Percentiles rank a stretch among this genome's conserved stretches.
Evolutionary conservation across 164 flowering plant genomes (phyloP).

Genomic region (Cinnamomum chago): DNA sequence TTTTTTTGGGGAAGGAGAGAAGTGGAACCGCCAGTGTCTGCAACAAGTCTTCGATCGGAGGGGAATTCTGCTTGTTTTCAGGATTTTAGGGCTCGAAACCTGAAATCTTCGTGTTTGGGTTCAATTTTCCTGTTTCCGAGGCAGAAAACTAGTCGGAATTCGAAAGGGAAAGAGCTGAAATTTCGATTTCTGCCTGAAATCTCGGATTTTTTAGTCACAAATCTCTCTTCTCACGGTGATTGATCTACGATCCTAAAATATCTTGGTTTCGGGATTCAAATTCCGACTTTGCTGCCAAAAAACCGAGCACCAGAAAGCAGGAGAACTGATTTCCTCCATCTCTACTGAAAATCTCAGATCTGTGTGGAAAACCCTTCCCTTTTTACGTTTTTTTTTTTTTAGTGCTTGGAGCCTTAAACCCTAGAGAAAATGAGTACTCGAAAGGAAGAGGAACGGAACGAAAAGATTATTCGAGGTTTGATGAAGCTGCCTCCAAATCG

Average conservation of each 20-base stretch:
- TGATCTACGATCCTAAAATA: not conserved
- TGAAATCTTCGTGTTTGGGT: not conserved
- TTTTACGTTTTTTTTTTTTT: not conserved
- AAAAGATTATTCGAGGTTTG: conserved; percentile 87
- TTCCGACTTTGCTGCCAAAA: not conserved
- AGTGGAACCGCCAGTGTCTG: not conserved
- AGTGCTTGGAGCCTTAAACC: not conserved
- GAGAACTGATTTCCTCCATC: not conserved
- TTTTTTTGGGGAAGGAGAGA: not conserved
- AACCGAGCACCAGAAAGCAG: not conserved
- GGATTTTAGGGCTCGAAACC: not conserved
- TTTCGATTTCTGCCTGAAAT: not conserved
- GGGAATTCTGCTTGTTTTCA: not conserved
- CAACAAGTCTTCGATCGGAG: not conserved
- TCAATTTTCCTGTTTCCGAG: not conserved
- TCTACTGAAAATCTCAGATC: not conserved
- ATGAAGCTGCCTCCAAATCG: conserved; percentile 98
- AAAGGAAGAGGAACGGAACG: conserved; percentile 82
- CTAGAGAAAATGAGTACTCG: conserved; percentile 49
- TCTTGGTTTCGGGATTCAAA: not conserved
- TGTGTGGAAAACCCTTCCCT: not conserved
- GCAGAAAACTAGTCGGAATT: not conserved
- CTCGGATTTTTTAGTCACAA: not conserved
- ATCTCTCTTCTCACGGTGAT: not conserved
- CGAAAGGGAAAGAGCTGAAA: not conserved